phyloP scores from a whole-genome alignment of 2,329 filamentous ascomycete species.

The Endoconidiophora polonica region DNA sequence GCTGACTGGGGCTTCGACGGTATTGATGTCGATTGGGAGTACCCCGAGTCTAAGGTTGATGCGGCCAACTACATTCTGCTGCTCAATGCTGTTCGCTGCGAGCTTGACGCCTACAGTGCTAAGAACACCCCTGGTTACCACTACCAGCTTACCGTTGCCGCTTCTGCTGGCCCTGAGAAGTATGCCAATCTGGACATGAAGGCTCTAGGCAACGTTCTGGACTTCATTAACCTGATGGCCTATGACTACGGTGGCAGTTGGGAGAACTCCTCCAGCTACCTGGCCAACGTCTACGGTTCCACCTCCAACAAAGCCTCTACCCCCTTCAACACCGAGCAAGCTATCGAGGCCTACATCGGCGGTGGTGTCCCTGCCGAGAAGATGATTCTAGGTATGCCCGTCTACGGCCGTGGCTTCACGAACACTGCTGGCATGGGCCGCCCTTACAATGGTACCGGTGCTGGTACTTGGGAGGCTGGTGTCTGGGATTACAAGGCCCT shows the following conservation, averaged over 20 bases:
- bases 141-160: conserved; percentile 37
- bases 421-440: conserved; percentile 47
- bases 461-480: conserved; percentile 55
- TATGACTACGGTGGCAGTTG: conserved; percentile 61
- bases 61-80: conserved; percentile 29
- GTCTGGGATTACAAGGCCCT: conserved; percentile 71
- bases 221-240: conserved; percentile 49
- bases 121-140: conserved; percentile 29
- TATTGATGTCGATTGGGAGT: conserved; percentile 28
- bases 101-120: conserved; percentile 32
- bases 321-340: conserved; percentile 50
- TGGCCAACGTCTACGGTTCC: conserved; percentile 52
- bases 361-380: conserved; percentile 47
- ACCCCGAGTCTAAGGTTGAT: conserved; percentile 23
- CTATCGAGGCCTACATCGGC: conserved; percentile 47
- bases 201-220: conserved; percentile 30
- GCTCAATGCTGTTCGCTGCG: conserved; percentile 26
- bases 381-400: conserved; percentile 61
- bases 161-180: conserved; percentile 30
- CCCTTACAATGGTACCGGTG: conserved; percentile 44
- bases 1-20: conserved; percentile 52
- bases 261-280: conserved; percentile 46
- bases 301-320: conserved; percentile 39
- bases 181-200: conserved; percentile 31
- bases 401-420: conserved; percentile 59